Conservation (phyloP, 768 basidiomycete species). For the Suillus hirtellus region DNA sequence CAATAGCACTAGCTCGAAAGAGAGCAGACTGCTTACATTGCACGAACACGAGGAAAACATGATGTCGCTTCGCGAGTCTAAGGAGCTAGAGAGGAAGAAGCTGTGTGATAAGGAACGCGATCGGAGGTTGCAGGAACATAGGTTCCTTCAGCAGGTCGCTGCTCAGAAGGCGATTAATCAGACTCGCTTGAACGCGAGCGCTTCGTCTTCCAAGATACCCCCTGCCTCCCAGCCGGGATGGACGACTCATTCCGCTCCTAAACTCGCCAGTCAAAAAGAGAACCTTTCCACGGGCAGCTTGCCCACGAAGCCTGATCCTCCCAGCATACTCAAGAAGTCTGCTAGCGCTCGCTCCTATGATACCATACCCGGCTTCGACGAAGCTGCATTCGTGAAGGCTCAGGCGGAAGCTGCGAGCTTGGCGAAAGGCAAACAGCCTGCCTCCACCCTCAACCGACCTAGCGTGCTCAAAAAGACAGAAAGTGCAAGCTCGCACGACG, state of each 20-base stretch:
- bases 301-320: slow-evolving; percentile 24
- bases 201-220: slow-evolving; percentile 19
- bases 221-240: not conserved
- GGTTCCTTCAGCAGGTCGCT: slow-evolving; percentile 16
- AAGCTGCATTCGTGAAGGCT: slow-evolving; percentile 6
- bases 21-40: slow-evolving; percentile 28
- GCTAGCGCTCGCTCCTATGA: slow-evolving; percentile 28
- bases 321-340: slow-evolving; percentile 24
- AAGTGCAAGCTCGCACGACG: slow-evolving; percentile 5
- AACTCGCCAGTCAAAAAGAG: slow-evolving; percentile 29
- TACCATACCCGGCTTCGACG: slow-evolving; percentile 29
- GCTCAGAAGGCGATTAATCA: slow-evolving; percentile 16
- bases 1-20: slow-evolving; percentile 30
- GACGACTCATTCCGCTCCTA: slow-evolving; percentile 19
- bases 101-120: slow-evolving; percentile 32
- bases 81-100: slow-evolving; percentile 33
- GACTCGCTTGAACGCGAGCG: slow-evolving; percentile 13
- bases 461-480: slow-evolving; percentile 9
- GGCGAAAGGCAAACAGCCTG: slow-evolving; percentile 1
- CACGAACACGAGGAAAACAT: slow-evolving; percentile 35
- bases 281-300: slow-evolving; percentile 21
- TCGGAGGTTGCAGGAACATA: slow-evolving; percentile 22
- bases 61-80: slow-evolving; percentile 34
- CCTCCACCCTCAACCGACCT: not conserved
- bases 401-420: slow-evolving; percentile 3